phyloP scores from a whole-genome alignment of 257 asterid genomes.

The Coffea canephora region DNA sequence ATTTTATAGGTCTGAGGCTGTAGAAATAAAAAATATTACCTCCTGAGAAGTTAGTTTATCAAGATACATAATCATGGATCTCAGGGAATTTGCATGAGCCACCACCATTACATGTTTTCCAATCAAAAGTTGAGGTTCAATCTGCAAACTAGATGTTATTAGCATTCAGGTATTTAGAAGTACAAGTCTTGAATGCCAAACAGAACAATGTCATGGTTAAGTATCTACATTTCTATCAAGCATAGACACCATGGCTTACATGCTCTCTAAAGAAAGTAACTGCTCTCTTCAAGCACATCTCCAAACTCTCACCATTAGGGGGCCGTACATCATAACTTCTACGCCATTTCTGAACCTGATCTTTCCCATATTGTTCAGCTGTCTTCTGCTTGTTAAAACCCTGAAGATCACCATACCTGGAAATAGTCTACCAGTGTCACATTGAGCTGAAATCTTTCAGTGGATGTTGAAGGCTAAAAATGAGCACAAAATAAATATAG shows the following conservation, averaged over 20 bases:
- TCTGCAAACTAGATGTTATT: slow-evolving; percentile 42
- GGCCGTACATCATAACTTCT: slow-evolving; percentile 88
- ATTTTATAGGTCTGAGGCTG: background rate
- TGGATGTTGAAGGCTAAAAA: background rate
- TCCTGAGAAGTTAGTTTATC: slow-evolving; percentile 75
- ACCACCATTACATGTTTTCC: slow-evolving; percentile 86
- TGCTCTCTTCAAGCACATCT: slow-evolving; percentile 92
- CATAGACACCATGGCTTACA: slow-evolving; percentile 36
- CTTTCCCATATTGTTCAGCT: slow-evolving; percentile 80
- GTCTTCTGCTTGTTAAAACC: slow-evolving; percentile 86
- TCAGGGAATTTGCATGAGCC: slow-evolving; percentile 91
- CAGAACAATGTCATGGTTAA: background rate
- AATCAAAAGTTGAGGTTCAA: slow-evolving; percentile 68
- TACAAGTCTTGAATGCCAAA: background rate
- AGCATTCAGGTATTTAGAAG: background rate
- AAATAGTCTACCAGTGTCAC: background rate
- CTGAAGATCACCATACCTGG: slow-evolving; percentile 90
- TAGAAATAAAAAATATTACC: slow-evolving; percentile 37
- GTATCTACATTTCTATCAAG: background rate
- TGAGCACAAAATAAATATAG: slow-evolving; percentile 7
- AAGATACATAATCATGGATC: slow-evolving; percentile 94
- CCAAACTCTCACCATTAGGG: slow-evolving; percentile 95
- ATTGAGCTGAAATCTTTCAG: background rate
- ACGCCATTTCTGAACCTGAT: slow-evolving; percentile 91
- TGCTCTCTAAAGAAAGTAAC: slow-evolving; percentile 82